Evolutionary conservation across 1,284 basidiomycete genomes (phyloP), one percentile per base, ranked within the genome.

Genomic region (Trichosporon sp.): DNA sequence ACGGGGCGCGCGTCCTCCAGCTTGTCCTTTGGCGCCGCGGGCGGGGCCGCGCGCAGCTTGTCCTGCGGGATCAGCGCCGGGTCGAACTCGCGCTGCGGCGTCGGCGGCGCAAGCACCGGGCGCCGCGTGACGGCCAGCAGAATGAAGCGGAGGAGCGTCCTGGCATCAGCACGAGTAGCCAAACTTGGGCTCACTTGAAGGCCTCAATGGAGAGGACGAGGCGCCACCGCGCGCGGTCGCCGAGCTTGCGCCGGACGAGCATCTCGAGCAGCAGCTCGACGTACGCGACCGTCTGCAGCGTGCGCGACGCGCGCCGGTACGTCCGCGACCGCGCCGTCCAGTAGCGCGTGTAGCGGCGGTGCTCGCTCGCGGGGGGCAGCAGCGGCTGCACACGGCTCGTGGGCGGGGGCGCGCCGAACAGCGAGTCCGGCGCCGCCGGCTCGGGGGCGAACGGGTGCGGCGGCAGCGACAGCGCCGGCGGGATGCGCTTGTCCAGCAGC

Each of bases 61-160:
- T 75, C 68, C 62, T 71, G 65, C 12, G 90, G 87, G 29, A 93
- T 78, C 42, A 86, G 85, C 3, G 90, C 85, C 4, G 90, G 89
- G 80, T 95, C 93, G 73, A 92, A 87, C 76, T 94, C 92, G 65
- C 93, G 88, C 80, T 93, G 91, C 18, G 93, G 92, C 63, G 93
- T 89, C 11, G 91, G 89, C 2, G 90, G 89, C 8, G 87, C 86
- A 12, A 95, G 81, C 29, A 93, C 78, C 4, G 93, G 92, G 70
- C 91, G 86, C 65, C 86, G 86, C 0, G 92, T 94, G 70, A 91
- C 86, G 65, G 86, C 85, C 42, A 96, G 80, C 31, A 96, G 83
- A 13, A 88, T 75, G 18, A 94, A 82, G 23, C 91, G 90, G 63
- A 95, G 86, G 29, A 88, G 73, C 18, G 88, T 89, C 82, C 93